A percentile compares a stretch with the other conserved stretches of the same genome.
Evolutionary conservation across 495 filamentous ascomycete species (phyloP).

Genomic region (Neurospora intermedia): DNA sequence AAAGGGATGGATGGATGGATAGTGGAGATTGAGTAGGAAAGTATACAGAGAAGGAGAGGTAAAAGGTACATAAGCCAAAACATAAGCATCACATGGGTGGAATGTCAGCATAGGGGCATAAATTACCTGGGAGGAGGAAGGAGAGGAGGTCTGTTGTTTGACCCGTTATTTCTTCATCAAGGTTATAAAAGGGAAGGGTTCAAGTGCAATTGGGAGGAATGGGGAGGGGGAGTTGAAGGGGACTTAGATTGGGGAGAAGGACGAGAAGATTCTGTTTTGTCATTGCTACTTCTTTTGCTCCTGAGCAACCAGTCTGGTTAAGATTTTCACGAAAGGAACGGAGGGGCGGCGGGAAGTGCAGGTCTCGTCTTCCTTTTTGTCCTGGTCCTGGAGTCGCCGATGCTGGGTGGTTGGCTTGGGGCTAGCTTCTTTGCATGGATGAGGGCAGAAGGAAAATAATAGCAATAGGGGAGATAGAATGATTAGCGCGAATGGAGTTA

Average conservation of each 20-base stretch:
- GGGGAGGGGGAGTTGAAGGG: not conserved
- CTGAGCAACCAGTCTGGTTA: not conserved
- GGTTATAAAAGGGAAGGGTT: not conserved
- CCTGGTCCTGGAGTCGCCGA: not conserved
- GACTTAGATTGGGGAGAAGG: not conserved
- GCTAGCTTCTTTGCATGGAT: not conserved
- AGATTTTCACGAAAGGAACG: not conserved
- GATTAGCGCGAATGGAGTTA: not conserved
- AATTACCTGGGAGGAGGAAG: not conserved
- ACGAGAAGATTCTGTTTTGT: not conserved
- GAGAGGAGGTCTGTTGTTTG: not conserved
- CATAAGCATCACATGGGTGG: not conserved
- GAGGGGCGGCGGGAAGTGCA: not conserved
- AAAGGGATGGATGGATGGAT: slow-evolving; percentile 12
- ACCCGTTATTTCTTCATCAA: not conserved
- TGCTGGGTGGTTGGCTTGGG: not conserved
- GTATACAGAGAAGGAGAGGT: not conserved
- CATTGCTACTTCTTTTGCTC: not conserved
- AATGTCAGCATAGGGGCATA: not conserved
- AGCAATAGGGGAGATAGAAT: not conserved
- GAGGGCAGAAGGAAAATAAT: not conserved
- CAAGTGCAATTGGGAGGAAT: not conserved
- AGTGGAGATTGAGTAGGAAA: not conserved
- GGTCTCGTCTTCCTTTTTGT: not conserved
- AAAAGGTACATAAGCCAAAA: not conserved